Conservation (phyloP, 2,329 filamentous ascomycete species). For the Xylaria sp. region DNA sequence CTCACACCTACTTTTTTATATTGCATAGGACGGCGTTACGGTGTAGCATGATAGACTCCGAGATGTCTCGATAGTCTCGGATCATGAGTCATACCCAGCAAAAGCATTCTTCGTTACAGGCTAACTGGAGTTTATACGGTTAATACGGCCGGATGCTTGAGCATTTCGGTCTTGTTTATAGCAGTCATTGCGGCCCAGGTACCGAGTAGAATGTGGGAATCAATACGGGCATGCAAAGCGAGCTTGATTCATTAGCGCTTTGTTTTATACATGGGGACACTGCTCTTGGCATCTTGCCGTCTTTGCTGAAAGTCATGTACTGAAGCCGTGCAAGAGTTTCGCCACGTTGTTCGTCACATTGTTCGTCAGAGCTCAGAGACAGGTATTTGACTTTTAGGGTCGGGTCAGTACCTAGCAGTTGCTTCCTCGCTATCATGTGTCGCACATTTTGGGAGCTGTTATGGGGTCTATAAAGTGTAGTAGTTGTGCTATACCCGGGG, state of each 20-base stretch:
- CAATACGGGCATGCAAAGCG: slow-evolving; percentile 19
- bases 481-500: slow-evolving; percentile 7
- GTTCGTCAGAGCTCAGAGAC: slow-evolving; percentile 2
- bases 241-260: slow-evolving; percentile 31
- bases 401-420: background rate
- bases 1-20: slow-evolving; percentile 38
- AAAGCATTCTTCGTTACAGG: slow-evolving; percentile 51
- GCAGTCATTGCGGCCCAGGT: slow-evolving; percentile 14
- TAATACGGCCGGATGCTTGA: slow-evolving; percentile 39
- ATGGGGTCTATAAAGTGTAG: background rate
- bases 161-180: slow-evolving; percentile 35
- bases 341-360: slow-evolving; percentile 4
- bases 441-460: background rate
- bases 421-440: slow-evolving; percentile 13
- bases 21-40: slow-evolving; percentile 50
- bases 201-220: slow-evolving; percentile 21
- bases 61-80: slow-evolving; percentile 42
- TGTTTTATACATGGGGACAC: slow-evolving; percentile 22
- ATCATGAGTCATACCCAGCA: slow-evolving; percentile 50
- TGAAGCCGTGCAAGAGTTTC: slow-evolving; percentile 4
- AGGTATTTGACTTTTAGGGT: background rate
- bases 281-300: slow-evolving; percentile 10
- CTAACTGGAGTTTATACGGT: slow-evolving; percentile 47
- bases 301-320: slow-evolving; percentile 11
- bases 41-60: slow-evolving; percentile 47